Base-by-base conservation (phyloP, 176 grass and related monocot genomes). In the Hordeum marinum region DNA sequence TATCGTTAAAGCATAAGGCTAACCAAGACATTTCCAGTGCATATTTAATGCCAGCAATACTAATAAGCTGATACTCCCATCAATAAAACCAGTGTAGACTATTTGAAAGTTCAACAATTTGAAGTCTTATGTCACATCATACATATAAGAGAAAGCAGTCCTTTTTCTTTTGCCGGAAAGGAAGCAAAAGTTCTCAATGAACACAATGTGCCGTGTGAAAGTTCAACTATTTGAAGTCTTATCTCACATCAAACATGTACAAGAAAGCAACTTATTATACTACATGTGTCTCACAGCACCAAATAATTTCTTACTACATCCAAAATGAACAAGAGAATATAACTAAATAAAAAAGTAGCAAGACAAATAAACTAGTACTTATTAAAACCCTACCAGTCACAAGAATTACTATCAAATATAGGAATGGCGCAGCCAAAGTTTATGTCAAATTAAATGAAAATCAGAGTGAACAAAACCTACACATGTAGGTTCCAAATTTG, bases 11-110 rank as follows among this genome's bases (percentile, higher is more conserved):
- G 62, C 61, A 9, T 31, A 31, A 75, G 37, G n/a, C 37, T 73
- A 89, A 24, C 71, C 31, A 88, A 75, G 68, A 68, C 45, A 59
- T 13, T 60, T 59, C n/a, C 6, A 20, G 46, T 76, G 11, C 76
- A 84, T 46, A 36, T 18, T 25, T 66, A 42, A 46, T 23, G 23
- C 25, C 24, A 34, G 59, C 27, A 72, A 67, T 26, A 42, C 21
- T 5, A 13, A 39, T 23, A 23, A 37, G 60, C 42, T 58, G 52
- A 52, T 63, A 63, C 25, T 72, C 3, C 9, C 43, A 72, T 78
- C 2, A 25, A 73, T 46, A 15, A 15, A 55, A 55, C 23, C 17
- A 26, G 24, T 76, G 2, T 24, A 62, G 20, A 68, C 5, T 62
- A 23, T 76, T 34, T 24, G 32, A n/a, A 62, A 77, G 15, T 77